These are phyloP conservation scores for Pichia sp. DNA, from an alignment of 1,139 yeast species.

Conservation along the genomic window DNA sequence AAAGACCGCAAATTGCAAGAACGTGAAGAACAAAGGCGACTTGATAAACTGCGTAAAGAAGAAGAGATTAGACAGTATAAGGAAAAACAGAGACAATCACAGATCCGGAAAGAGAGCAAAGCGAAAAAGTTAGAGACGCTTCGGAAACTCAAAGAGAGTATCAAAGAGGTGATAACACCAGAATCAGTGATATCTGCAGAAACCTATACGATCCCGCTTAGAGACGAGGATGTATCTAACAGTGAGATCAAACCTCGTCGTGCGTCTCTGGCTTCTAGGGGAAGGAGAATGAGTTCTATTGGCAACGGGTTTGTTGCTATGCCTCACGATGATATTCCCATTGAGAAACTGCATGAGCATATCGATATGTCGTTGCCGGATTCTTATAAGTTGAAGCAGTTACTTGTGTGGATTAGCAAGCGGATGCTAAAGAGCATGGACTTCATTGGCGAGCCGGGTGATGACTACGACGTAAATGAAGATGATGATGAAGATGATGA, in stretches of 20 bases:
- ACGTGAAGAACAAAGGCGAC: constrained; percentile 1
- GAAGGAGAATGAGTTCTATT: constrained; percentile 66
- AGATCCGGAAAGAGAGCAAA: constrained; percentile 1
- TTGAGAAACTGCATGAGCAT: constrained; percentile 53
- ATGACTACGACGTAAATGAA: neutral
- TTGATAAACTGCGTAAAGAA: neutral
- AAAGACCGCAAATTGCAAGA: constrained; percentile 1
- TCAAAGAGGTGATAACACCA: no score
- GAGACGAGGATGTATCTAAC: constrained; percentile 1
- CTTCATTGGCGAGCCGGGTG: neutral
- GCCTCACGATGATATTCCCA: constrained; percentile 59
- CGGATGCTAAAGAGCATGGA: constrained; percentile 25
- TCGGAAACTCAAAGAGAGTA: no score
- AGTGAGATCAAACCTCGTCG: constrained; percentile 33
- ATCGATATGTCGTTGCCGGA: constrained; percentile 59
- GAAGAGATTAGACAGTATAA: neutral
- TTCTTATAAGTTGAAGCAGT: constrained; percentile 65
- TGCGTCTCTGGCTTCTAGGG: constrained; percentile 49
- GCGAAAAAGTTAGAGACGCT: constrained; percentile 3
- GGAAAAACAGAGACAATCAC: constrained; percentile 1
- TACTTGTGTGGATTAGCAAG: constrained; percentile 63
- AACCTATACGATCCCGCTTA: constrained; percentile 8
- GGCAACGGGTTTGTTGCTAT: constrained; percentile 67
- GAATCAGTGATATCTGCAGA: neutral
- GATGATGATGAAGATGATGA: neutral